Evolutionary conservation across 1,284 basidiomycete species (phyloP).

Genomic region (Coniophora puteana): DNA sequence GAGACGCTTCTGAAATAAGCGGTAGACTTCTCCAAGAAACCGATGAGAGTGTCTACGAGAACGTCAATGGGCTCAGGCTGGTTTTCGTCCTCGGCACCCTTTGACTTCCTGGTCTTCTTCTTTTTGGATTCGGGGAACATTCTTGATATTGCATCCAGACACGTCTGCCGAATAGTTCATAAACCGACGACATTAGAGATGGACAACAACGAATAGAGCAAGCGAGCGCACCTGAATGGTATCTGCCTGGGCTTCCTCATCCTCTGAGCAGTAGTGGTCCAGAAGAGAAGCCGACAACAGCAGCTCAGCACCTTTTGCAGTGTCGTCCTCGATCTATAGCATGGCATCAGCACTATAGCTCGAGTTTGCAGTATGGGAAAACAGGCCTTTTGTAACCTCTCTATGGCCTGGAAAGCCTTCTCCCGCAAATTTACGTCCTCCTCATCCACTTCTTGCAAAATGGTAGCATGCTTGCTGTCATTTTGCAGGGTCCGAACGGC

Average conservation of each 20-base stretch:
- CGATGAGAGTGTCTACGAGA: constrained; percentile 85
- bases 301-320: constrained; percentile 65
- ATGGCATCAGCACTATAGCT: too few species aligned
- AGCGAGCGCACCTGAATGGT: constrained; percentile 60
- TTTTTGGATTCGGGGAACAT: constrained; percentile 47
- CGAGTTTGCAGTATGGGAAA: too few species aligned
- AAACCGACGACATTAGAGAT: constrained; percentile 5
- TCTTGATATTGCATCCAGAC: constrained; percentile 47
- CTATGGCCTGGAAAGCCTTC: constrained; percentile 44
- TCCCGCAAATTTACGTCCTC: constrained; percentile 47
- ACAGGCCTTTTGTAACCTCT: constrained; percentile 45
- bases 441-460: constrained; percentile 54
- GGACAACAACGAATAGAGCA: not conserved
- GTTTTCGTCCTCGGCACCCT: constrained; percentile 27
- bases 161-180: constrained; percentile 36
- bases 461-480: constrained; percentile 69
- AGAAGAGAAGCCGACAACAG: constrained; percentile 68
- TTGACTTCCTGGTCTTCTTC: constrained; percentile 43
- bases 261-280: constrained; percentile 65
- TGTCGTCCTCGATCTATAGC: constrained; percentile 47
- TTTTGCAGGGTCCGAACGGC: constrained; percentile 60
- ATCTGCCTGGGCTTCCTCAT: constrained; percentile 43
- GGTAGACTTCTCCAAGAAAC: constrained; percentile 83
- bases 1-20: constrained; percentile 81
- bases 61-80: constrained; percentile 69